Conservation (phyloP, 257 asterid genomes). For the Penstemon davidsonii region DNA sequence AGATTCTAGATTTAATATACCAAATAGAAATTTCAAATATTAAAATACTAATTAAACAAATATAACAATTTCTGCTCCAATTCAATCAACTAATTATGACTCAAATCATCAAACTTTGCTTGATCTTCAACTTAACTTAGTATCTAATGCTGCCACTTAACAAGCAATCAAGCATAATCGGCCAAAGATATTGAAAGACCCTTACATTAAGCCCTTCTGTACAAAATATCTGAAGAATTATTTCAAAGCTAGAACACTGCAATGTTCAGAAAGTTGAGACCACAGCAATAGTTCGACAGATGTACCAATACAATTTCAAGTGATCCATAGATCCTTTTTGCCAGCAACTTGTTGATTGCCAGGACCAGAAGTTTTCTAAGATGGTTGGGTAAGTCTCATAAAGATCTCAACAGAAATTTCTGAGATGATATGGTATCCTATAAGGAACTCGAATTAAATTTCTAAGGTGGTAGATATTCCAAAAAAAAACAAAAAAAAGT, state of each 20-base stretch:
- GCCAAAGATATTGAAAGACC: no score
- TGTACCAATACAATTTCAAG: background rate
- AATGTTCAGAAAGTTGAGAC: background rate
- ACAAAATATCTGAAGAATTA: background rate
- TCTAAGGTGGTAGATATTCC: no score
- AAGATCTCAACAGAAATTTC: no score
- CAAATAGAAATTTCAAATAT: background rate
- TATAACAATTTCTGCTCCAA: background rate
- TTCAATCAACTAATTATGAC: background rate
- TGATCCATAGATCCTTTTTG: background rate
- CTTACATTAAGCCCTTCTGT: background rate
- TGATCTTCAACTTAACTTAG: conserved; percentile 4
- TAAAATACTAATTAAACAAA: background rate
- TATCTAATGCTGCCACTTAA: background rate
- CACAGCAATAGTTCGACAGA: background rate
- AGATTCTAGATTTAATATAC: no score
- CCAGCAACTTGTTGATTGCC: background rate
- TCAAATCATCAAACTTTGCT: conserved; percentile 1
- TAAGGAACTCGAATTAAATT: no score
- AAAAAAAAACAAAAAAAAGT: no score
- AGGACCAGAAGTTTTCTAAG: background rate
- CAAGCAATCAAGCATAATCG: background rate
- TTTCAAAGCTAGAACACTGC: background rate
- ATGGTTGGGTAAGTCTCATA: background rate
- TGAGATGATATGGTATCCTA: no score